Evolutionary conservation across 2,329 filamentous ascomycete genomes (phyloP).

Genomic region (Aspergillus luchuensis): DNA sequence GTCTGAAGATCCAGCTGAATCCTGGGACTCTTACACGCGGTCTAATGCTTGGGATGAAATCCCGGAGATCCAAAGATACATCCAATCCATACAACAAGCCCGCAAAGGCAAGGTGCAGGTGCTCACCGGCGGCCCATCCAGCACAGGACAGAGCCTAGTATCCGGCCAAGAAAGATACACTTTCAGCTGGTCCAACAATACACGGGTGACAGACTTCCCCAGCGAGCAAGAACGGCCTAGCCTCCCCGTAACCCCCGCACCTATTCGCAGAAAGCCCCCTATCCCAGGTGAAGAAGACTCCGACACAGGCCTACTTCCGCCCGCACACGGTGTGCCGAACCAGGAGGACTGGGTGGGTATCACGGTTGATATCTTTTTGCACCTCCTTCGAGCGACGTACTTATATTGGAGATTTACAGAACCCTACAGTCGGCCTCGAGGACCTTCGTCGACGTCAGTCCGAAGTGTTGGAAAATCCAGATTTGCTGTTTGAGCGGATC

Average conservation of each 20-base stretch:
- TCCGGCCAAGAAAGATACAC: constrained; percentile 20
- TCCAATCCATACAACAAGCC: constrained; percentile 72
- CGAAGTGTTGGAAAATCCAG: constrained; percentile 57
- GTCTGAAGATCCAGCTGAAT: constrained; percentile 46
- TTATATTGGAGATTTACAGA: constrained; percentile 58
- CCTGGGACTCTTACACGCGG: constrained; percentile 73
- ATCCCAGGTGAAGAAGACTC: constrained; percentile 47
- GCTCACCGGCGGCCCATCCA: constrained; percentile 24
- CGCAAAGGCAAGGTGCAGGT: constrained; percentile 53
- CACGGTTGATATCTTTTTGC: constrained; percentile 49
- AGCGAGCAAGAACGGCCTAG: constrained; percentile 79
- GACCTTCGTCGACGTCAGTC: constrained; percentile 69
- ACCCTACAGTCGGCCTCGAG: constrained; percentile 69
- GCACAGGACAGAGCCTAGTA: constrained; percentile 18
- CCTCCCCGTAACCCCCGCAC: constrained; percentile 86
- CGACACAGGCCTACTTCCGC: constrained; percentile 58
- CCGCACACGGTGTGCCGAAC: constrained; percentile 78
- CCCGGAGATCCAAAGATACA: constrained; percentile 83
- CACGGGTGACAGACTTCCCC: constrained; percentile 84
- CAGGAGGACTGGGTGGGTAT: constrained; percentile 94
- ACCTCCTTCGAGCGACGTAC: constrained; percentile 46
- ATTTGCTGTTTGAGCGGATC: constrained; percentile 26
- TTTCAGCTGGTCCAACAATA: constrained; percentile 33
- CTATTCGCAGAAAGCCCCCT: constrained; percentile 63
- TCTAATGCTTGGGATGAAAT: constrained; percentile 93